phyloP scores from a whole-genome alignment of 2,329 filamentous ascomycete genomes.

The Arachnomyces sp. region DNA sequence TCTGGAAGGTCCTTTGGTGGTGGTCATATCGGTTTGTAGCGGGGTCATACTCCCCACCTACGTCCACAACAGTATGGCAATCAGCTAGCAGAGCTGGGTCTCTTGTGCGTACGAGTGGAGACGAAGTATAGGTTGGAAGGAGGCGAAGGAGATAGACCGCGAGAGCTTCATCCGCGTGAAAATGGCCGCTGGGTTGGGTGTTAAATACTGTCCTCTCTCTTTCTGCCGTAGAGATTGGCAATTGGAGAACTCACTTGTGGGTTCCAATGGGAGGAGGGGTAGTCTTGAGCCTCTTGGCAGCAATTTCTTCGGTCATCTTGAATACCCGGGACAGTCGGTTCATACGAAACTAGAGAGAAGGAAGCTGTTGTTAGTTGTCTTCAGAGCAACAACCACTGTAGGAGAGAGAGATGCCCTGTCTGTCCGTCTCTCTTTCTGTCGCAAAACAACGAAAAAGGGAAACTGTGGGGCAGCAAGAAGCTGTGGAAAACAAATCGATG shows the following conservation, averaged over 20 bases:
- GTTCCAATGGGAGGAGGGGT: constrained; percentile 70
- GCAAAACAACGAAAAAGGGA: too few relatives aligned
- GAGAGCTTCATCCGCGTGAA: constrained; percentile 96
- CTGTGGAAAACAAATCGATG: too few relatives aligned
- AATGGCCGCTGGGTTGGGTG: constrained; percentile 60
- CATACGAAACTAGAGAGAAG: constrained; percentile 13
- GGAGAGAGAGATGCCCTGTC: too few relatives aligned
- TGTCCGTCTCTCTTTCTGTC: too few relatives aligned
- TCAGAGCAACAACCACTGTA: not conserved
- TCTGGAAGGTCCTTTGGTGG: constrained; percentile 85
- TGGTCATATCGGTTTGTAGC: constrained; percentile 78
- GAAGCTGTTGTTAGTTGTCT: not conserved
- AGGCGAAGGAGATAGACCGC: constrained; percentile 92
- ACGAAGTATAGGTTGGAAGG: constrained; percentile 68
- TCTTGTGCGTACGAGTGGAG: constrained; percentile 74
- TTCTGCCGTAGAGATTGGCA: constrained; percentile 1
- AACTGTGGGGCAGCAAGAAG: too few relatives aligned
- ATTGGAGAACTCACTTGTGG: constrained; percentile 55
- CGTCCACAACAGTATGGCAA: constrained; percentile 94
- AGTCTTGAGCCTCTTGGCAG: constrained; percentile 78
- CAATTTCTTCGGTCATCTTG: constrained; percentile 57
- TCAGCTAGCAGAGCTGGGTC: constrained; percentile 67
- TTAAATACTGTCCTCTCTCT: constrained; percentile 5
- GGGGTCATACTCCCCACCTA: constrained; percentile 88
- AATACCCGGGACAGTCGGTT: constrained; percentile 32